Evolutionary conservation across 2,329 filamentous ascomycete genomes (phyloP).

Genomic region (Pseudocercospora eumusae): DNA sequence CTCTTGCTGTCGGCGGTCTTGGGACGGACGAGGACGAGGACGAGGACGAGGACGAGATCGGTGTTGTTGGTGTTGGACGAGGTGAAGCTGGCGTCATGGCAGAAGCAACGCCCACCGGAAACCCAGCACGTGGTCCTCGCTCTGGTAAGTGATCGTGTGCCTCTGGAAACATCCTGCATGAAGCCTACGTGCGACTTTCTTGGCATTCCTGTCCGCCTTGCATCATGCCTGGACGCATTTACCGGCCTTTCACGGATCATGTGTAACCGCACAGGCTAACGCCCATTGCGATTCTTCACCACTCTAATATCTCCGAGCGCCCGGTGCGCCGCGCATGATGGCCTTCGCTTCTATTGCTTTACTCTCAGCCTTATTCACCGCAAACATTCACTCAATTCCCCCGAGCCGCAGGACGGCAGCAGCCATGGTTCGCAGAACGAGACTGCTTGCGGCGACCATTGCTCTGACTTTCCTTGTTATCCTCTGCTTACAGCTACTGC

Average conservation of each 20-base stretch:
- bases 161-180: slow-evolving; percentile 10
- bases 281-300: slow-evolving; percentile 10
- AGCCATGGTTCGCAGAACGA: slow-evolving; percentile 25
- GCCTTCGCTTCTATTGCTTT: slow-evolving; percentile 18
- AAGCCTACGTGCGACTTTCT: slow-evolving; percentile 13
- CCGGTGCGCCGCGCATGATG: slow-evolving; percentile 11
- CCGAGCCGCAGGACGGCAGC: slow-evolving; percentile 20
- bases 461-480: slow-evolving; percentile 25
- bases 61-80: not conserved
- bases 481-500: slow-evolving; percentile 32
- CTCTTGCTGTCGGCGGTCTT: not conserved
- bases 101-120: not conserved
- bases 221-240: slow-evolving; percentile 11
- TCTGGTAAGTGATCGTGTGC: slow-evolving; percentile 25
- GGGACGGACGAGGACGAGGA: not conserved
- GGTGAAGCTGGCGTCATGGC: slow-evolving; percentile 1
- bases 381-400: slow-evolving; percentile 20
- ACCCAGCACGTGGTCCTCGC: slow-evolving; percentile 13
- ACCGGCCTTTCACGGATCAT: slow-evolving; percentile 19
- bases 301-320: slow-evolving; percentile 14
- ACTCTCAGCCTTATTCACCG: slow-evolving; percentile 15
- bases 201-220: slow-evolving; percentile 15
- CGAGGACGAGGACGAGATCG: no score
- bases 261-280: slow-evolving; percentile 4
- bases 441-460: slow-evolving; percentile 21